Evolutionary conservation across 2,329 filamentous ascomycete genomes (phyloP).

Genomic region (Juglanconis sp.): DNA sequence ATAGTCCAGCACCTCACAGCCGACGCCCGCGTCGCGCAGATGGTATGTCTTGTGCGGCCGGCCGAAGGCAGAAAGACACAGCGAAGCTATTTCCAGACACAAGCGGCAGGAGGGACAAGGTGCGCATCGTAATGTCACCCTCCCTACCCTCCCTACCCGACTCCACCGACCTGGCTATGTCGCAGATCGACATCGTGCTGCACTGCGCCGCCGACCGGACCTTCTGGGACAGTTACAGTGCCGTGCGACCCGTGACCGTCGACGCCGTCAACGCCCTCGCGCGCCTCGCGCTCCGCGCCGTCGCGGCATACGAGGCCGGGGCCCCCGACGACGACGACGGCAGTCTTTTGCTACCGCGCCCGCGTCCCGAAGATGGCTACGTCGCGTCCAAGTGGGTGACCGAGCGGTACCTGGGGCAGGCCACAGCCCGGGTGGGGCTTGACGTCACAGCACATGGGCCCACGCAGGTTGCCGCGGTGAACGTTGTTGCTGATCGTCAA

Average conservation of each 20-base stretch:
- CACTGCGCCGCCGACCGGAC: constrained; percentile 45
- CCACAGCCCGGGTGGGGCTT: not conserved
- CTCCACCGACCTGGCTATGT: not conserved
- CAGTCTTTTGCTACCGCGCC: not conserved
- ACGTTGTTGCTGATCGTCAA: no score
- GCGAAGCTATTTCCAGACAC: not conserved
- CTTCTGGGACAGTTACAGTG: constrained; percentile 34
- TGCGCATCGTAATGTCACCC: no score
- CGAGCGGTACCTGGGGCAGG: not conserved
- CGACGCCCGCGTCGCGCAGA: constrained; percentile 27
- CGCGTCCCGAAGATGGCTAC: not conserved
- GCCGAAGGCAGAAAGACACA: not conserved
- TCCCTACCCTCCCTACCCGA: no score
- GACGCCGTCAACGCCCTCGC: constrained; percentile 32
- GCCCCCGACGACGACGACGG: not conserved
- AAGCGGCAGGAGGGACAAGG: no score
- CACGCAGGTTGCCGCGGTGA: no score
- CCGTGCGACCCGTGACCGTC: constrained; percentile 33
- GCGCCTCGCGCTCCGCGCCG: constrained; percentile 22
- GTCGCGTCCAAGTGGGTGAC: not conserved
- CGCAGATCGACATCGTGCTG: constrained; percentile 38
- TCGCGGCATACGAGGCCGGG: not conserved
- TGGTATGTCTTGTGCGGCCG: constrained; percentile 42
- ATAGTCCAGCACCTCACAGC: constrained; percentile 35
- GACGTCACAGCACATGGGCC: not conserved